Conservation (phyloP, 768 basidiomycete genomes). For the Pleurotus eryngii region DNA sequence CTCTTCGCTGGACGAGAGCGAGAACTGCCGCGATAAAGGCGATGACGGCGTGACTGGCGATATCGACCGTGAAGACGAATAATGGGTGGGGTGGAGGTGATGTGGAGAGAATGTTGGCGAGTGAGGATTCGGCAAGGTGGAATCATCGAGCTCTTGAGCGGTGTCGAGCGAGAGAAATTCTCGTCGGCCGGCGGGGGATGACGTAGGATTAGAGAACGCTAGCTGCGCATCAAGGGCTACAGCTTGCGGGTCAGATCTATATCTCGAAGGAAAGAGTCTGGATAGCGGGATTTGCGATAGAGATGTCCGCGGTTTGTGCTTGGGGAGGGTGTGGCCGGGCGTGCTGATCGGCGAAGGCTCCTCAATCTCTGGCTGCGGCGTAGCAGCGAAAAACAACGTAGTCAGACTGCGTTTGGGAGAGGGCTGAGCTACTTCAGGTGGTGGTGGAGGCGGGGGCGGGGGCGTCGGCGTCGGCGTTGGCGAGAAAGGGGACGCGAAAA, state of each 20-base stretch:
- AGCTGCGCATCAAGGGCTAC: not conserved
- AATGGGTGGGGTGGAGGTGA: not conserved
- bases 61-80: not conserved
- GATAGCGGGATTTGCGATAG: constrained; percentile 21
- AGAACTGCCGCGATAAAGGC: constrained; percentile 1
- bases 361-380: not conserved
- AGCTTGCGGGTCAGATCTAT: constrained; percentile 17
- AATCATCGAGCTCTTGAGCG: not conserved
- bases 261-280: constrained; percentile 39
- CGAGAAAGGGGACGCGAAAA: constrained; percentile 44
- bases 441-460: constrained; percentile 9
- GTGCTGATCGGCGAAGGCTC: not conserved
- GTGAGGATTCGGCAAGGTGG: not conserved
- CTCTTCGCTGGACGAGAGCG: not conserved
- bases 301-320: constrained; percentile 5
- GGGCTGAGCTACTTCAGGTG: constrained; percentile 3
- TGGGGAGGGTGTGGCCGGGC: constrained; percentile 18
- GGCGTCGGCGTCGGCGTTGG: constrained; percentile 26
- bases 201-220: not conserved
- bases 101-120: not conserved
- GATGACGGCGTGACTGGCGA: not conserved
- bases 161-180: not conserved
- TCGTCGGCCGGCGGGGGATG: not conserved
- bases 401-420: constrained; percentile 22
- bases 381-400: constrained; percentile 25